These are phyloP conservation scores for Tephrocybe sp. DNA, from an alignment of 768 basidiomycete species.

Conservation along the genomic window DNA sequence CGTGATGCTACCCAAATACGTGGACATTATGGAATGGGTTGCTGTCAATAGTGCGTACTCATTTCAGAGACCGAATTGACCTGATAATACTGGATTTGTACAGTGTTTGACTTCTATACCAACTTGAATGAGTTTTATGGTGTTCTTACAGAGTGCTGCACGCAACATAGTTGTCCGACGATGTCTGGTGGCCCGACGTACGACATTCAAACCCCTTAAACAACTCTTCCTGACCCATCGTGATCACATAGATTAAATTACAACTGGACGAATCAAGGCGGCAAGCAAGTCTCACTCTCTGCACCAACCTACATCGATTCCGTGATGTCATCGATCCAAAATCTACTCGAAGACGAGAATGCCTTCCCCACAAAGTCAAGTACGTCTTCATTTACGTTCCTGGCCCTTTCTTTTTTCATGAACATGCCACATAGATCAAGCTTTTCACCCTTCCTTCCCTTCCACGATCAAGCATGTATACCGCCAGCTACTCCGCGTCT, in stretches of 20 bases:
- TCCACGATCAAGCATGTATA: conserved; percentile 92
- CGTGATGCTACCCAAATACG: conserved; percentile 93
- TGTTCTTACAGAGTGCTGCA: conserved; percentile 90
- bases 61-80: neutral
- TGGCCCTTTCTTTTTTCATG: neutral
- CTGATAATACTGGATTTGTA: neutral
- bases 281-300: conserved; percentile 82
- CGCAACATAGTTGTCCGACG: conserved; percentile 82
- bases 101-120: conserved; percentile 97
- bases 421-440: conserved; percentile 54
- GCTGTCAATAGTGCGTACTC: conserved; percentile 80
- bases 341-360: conserved; percentile 89
- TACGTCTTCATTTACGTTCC: conserved; percentile 31
- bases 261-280: conserved; percentile 91
- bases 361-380: conserved; percentile 96
- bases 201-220: conserved; percentile 21
- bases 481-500: conserved; percentile 93
- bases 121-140: conserved; percentile 98
- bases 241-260: conserved; percentile 72
- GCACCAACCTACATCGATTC: conserved; percentile 98
- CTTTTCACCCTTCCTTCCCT: conserved; percentile 88
- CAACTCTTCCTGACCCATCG: neutral
- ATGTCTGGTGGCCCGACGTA: conserved; percentile 91
- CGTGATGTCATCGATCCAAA: conserved; percentile 97
- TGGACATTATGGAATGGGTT: conserved; percentile 96